Evolutionary conservation across 805 yeast species (phyloP).

Genomic region (Candida coleopterorum): DNA sequence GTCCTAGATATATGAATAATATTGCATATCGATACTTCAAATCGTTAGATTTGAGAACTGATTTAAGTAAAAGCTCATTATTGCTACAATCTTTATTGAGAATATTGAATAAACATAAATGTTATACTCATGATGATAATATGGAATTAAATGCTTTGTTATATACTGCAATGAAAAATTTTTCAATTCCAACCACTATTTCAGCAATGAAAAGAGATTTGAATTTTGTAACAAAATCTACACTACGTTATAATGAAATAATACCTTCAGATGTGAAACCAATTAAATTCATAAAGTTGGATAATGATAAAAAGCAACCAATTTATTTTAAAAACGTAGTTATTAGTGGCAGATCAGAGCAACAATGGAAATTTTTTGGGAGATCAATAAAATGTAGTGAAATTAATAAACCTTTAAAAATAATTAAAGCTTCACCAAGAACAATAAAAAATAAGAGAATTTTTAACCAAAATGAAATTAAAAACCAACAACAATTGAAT

Average conservation of each 20-base stretch:
- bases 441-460: slow-evolving; percentile 18
- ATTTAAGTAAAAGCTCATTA: slow-evolving; percentile 20
- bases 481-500: slow-evolving; percentile 18
- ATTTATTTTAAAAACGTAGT: slow-evolving; percentile 20
- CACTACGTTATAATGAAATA: slow-evolving; percentile 24
- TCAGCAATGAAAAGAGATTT: slow-evolving; percentile 25
- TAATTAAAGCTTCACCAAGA: slow-evolving; percentile 16
- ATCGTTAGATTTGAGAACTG: slow-evolving; percentile 24
- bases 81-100: slow-evolving; percentile 22
- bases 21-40: slow-evolving; percentile 26
- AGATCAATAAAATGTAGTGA: slow-evolving; percentile 21
- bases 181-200: slow-evolving; percentile 18
- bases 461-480: slow-evolving; percentile 14
- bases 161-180: slow-evolving; percentile 19
- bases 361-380: slow-evolving; percentile 32
- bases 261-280: slow-evolving; percentile 12
- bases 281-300: slow-evolving; percentile 13
- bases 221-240: slow-evolving; percentile 19
- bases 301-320: slow-evolving; percentile 11
- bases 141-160: slow-evolving; percentile 19
- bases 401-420: slow-evolving; percentile 15
- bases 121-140: slow-evolving; percentile 7
- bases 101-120: slow-evolving; percentile 11
- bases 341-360: slow-evolving; percentile 25
- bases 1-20: slow-evolving; percentile 28